Evolutionary conservation across 2,329 filamentous ascomycete species (phyloP).

Genomic region (Colletotrichum phormii): DNA sequence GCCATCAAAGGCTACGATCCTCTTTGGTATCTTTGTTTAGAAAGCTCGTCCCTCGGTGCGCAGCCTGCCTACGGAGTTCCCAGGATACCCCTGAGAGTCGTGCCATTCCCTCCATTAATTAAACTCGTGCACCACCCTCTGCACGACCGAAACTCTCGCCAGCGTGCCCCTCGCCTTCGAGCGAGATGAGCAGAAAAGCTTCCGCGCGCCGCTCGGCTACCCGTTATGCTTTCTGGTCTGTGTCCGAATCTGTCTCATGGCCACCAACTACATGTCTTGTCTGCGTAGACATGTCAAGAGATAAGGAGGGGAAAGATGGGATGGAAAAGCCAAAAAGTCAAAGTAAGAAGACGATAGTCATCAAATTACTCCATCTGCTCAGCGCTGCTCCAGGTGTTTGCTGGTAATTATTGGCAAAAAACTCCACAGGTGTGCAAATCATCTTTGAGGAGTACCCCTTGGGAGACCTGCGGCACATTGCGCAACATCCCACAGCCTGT

Average conservation of each 20-base stretch:
- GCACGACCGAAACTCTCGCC: conserved; percentile 1
- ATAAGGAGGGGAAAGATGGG: neutral
- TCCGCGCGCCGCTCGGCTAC: neutral
- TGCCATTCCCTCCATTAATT: neutral
- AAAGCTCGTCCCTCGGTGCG: conserved; percentile 10
- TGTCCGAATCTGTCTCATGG: neutral
- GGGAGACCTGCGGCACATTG: neutral
- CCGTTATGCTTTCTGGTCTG: neutral
- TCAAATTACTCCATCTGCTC: neutral
- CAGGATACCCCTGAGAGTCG: conserved; percentile 16
- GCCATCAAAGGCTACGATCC: neutral
- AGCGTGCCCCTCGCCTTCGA: neutral
- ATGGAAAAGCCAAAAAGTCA: neutral
- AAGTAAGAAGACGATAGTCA: conserved; percentile 2
- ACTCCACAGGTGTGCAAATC: conserved; percentile 15
- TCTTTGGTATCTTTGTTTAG: neutral
- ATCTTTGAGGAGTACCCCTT: conserved; percentile 1
- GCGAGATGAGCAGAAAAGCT: neutral
- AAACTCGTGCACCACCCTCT: neutral
- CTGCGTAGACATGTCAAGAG: neutral
- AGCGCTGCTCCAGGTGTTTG: neutral
- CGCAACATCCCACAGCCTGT: conserved; percentile 18
- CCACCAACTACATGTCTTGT: neutral
- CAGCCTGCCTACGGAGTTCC: neutral
- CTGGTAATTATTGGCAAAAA: conserved; percentile 10